Percentiles rank a stretch among this genome's conserved stretches.
Conservation (phyloP, 164 flowering plant genomes). For the Chimonanthus salicifolius region DNA sequence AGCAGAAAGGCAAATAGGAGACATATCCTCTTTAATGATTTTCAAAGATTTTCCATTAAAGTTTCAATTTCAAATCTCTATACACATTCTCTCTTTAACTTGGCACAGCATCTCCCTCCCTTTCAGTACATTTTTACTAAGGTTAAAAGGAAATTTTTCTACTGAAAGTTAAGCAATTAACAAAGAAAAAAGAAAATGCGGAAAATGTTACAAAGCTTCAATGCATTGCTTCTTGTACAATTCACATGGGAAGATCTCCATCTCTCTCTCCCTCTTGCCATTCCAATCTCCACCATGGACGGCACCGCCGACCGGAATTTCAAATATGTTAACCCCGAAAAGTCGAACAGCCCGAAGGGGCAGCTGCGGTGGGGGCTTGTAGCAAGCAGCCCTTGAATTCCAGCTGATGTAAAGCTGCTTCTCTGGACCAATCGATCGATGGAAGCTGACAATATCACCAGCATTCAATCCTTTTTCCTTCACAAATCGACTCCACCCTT, state of each 20-base stretch:
- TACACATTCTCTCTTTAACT: background rate
- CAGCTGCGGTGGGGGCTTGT: background rate
- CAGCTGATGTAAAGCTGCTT: constrained; percentile 68
- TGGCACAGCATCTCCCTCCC: background rate
- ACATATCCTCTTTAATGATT: background rate
- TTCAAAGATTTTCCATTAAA: background rate
- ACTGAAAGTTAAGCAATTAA: too few relatives aligned
- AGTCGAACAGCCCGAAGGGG: constrained; percentile 53
- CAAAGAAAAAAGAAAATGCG: too few relatives aligned
- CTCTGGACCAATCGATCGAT: constrained; percentile 44
- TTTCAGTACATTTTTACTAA: background rate
- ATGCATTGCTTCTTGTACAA: constrained; percentile 52
- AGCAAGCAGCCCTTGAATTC: constrained; percentile 29
- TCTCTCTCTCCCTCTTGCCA: constrained; percentile 48
- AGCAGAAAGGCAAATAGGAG: background rate
- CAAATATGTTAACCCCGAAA: constrained; percentile 74
- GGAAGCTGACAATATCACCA: constrained; percentile 66
- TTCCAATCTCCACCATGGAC: constrained; percentile 14
- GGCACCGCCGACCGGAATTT: constrained; percentile 20
- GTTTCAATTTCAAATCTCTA: too few relatives aligned
- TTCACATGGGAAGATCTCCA: constrained; percentile 41
- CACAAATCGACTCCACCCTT: constrained; percentile 91
- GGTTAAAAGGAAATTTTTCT: background rate
- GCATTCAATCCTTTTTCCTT: constrained; percentile 75
- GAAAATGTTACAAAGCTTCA: constrained; percentile 8